A percentile compares a stretch with the other conserved stretches of the same genome.
Conservation (phyloP, 495 filamentous ascomycete species). For the Xeromyces bisporus region DNA sequence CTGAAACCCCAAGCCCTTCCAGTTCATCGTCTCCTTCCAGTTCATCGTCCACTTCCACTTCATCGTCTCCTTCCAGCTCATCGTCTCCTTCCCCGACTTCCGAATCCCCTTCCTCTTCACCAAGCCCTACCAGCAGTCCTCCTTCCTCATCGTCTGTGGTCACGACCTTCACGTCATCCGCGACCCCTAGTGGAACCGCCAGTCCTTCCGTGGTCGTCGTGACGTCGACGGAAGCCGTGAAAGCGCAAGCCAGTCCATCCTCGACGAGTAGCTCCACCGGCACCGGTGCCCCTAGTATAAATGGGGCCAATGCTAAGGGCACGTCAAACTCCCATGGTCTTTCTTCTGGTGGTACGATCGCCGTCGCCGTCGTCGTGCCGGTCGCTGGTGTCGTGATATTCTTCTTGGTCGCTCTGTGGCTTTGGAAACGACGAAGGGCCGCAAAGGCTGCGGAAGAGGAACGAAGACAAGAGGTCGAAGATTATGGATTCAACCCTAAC, state of each 20-base stretch:
- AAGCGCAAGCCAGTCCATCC: not conserved
- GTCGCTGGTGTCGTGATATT: constrained; percentile 78
- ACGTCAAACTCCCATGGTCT: constrained; percentile 40
- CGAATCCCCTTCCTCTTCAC: not conserved
- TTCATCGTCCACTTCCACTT: not conserved
- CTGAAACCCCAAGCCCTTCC: no score
- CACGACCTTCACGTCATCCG: not conserved
- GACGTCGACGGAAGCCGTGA: not conserved
- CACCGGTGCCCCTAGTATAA: constrained; percentile 9
- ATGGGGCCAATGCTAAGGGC: constrained; percentile 7
- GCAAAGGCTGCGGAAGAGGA: constrained; percentile 73
- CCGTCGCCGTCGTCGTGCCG: constrained; percentile 85
- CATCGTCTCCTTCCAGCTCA: not conserved
- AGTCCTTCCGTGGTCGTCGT: not conserved
- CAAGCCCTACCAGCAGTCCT: not conserved
- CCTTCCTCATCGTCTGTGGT: not conserved
- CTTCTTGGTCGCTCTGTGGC: constrained; percentile 54
- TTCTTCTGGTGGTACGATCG: constrained; percentile 50
- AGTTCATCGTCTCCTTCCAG: no score
- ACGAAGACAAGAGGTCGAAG: constrained; percentile 84
- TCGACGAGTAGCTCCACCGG: not conserved
- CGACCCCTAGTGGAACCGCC: not conserved
- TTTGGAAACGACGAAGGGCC: constrained; percentile 76
- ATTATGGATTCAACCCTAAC: constrained; percentile 93
- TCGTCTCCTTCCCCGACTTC: not conserved